These are phyloP conservation scores for Ophiostoma novo-ulmi DNA, from an alignment of 2,329 filamentous ascomycete genomes.

Conservation along the genomic window DNA sequence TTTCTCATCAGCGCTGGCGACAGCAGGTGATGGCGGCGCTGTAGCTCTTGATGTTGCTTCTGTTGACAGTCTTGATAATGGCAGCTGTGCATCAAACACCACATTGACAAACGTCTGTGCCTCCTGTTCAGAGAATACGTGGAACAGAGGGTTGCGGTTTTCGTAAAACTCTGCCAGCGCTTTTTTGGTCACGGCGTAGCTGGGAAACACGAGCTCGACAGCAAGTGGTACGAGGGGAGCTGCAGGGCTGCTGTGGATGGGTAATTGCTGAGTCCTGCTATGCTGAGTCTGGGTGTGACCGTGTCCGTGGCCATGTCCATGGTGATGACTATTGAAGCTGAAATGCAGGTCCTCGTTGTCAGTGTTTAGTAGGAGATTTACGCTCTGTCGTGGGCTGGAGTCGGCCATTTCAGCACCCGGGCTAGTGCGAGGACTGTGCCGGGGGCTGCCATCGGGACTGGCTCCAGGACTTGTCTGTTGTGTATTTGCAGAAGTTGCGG, in stretches of 20 bases:
- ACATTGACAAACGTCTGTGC: conserved; percentile 24
- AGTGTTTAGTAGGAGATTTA: neutral
- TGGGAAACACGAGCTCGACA: conserved; percentile 28
- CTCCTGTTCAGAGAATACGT: conserved; percentile 32
- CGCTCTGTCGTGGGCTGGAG: conserved; percentile 16
- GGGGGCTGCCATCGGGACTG: neutral
- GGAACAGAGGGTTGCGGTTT: conserved; percentile 31
- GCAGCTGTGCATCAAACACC: conserved; percentile 26
- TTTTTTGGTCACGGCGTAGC: conserved; percentile 25
- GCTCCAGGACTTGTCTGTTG: neutral
- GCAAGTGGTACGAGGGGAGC: neutral
- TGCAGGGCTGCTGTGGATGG: neutral
- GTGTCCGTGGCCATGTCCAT: neutral
- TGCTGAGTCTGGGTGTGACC: neutral
- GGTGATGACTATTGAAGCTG: neutral
- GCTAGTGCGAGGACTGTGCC: conserved; percentile 9
- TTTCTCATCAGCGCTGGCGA: conserved; percentile 15
- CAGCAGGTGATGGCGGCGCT: neutral
- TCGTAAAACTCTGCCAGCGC: conserved; percentile 32
- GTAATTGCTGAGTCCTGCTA: neutral
- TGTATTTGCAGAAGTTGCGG: conserved; percentile 13
- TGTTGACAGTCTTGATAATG: neutral
- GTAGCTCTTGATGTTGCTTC: neutral
- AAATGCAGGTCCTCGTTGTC: neutral
- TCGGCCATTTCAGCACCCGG: neutral